Evolutionary conservation across 2,329 filamentous ascomycete species (phyloP).

Genomic region (Arthrinium puccinioides): DNA sequence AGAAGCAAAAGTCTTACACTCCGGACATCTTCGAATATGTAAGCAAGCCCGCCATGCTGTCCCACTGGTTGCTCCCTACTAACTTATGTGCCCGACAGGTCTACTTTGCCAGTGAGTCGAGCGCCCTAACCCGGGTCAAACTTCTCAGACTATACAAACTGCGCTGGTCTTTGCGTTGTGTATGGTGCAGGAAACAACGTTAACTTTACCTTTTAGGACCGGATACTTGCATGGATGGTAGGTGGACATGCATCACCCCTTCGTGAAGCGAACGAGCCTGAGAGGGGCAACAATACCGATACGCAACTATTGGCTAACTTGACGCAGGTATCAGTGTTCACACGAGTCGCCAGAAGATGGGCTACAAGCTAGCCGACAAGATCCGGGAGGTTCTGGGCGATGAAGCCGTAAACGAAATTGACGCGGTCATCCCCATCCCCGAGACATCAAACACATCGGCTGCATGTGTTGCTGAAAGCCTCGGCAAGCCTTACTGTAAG

Average conservation of each 20-base stretch:
- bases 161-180: no score
- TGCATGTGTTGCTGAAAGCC: constrained; percentile 59
- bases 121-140: no score
- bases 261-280: background rate
- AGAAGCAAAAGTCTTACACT: constrained; percentile 55
- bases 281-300: background rate
- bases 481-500: constrained; percentile 65
- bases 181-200: no score
- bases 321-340: constrained; percentile 61
- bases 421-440: constrained; percentile 58
- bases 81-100: no score
- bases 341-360: constrained; percentile 68
- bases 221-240: constrained; percentile 1
- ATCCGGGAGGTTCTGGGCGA: constrained; percentile 56
- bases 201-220: no score
- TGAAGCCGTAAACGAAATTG: constrained; percentile 60
- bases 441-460: constrained; percentile 71
- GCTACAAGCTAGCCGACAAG: constrained; percentile 62
- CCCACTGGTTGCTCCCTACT: no score
- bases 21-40: constrained; percentile 78
- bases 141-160: no score
- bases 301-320: constrained; percentile 34
- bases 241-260: background rate
- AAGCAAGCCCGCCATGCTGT: constrained; percentile 68
- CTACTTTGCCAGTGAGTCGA: constrained; percentile 71